Evolutionary conservation across 2,329 filamentous ascomycete species (phyloP).

Genomic region (Endothia cerciana): DNA sequence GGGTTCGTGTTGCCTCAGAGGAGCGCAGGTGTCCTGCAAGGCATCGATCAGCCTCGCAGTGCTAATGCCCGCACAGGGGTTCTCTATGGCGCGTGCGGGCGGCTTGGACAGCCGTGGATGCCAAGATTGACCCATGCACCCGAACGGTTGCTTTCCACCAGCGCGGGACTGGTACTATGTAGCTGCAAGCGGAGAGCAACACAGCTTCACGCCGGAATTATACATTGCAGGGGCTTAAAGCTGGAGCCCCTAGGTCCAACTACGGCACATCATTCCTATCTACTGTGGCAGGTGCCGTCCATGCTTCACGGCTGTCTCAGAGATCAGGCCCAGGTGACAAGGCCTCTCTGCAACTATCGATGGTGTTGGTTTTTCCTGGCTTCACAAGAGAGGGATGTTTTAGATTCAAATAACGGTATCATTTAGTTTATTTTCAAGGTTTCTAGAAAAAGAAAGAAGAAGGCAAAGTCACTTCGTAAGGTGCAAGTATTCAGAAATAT

Average conservation of each 20-base stretch:
- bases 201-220: background rate
- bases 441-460: background rate
- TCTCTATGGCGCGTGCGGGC: slow-evolving; percentile 10
- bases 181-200: background rate
- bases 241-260: background rate
- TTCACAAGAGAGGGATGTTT: background rate
- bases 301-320: slow-evolving; percentile 6
- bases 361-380: background rate
- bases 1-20: slow-evolving; percentile 15
- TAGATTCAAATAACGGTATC: background rate
- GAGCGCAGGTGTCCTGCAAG: slow-evolving; percentile 21
- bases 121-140: slow-evolving; percentile 12
- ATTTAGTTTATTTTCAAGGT: background rate
- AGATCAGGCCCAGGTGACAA: background rate
- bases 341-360: slow-evolving; percentile 10
- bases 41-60: slow-evolving; percentile 20
- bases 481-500: background rate
- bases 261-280: background rate
- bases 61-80: slow-evolving; percentile 3
- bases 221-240: slow-evolving; percentile 10
- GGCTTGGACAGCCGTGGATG: slow-evolving; percentile 9
- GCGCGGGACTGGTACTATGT: slow-evolving; percentile 8
- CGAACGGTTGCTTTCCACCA: slow-evolving; percentile 3
- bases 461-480: background rate
- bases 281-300: background rate